phyloP scores from a whole-genome alignment of 2,329 filamentous ascomycete genomes.

The Chaetomium strumarium region DNA sequence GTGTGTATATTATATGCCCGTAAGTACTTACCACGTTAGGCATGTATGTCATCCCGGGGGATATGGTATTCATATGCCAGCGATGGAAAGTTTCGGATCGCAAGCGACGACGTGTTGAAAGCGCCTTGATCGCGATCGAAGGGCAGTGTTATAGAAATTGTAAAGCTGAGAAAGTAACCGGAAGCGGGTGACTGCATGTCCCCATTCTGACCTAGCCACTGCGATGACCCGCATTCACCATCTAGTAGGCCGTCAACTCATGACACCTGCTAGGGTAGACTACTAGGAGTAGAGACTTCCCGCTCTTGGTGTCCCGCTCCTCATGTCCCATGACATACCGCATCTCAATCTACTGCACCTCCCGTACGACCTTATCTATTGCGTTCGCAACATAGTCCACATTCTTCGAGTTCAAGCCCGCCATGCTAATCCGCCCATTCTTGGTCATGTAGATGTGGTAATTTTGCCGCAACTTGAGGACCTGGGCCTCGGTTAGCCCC shows the following conservation, averaged over 20 bases:
- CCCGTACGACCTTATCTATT: conserved; percentile 74
- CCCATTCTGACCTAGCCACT: not conserved
- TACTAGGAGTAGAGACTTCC: too few species aligned
- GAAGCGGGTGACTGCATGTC: not conserved
- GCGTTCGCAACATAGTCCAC: conserved; percentile 90
- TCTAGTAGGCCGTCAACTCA: not conserved
- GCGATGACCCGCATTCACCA: not conserved
- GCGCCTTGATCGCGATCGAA: not conserved
- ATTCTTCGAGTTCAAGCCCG: conserved; percentile 88
- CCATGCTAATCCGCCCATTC: conserved; percentile 98
- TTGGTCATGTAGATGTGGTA: conserved; percentile 89
- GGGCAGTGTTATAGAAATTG: too few species aligned
- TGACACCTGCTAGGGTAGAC: not conserved
- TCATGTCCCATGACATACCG: too few species aligned
- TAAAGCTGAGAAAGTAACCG: not conserved
- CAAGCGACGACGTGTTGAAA: not conserved
- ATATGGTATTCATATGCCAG: too few species aligned
- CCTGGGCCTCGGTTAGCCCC: conserved; percentile 68
- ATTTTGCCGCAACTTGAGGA: conserved; percentile 61
- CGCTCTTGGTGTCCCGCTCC: too few species aligned
- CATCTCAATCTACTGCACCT: conserved; percentile 28
- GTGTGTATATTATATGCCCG: too few species aligned
- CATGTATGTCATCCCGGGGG: too few species aligned
- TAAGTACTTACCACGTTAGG: too few species aligned
- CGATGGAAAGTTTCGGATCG: too few species aligned